Percentiles rank a stretch among this genome's conserved stretches.
Evolutionary conservation across 257 asterid species (phyloP).

Genomic region (Nicotiana paniculata): DNA sequence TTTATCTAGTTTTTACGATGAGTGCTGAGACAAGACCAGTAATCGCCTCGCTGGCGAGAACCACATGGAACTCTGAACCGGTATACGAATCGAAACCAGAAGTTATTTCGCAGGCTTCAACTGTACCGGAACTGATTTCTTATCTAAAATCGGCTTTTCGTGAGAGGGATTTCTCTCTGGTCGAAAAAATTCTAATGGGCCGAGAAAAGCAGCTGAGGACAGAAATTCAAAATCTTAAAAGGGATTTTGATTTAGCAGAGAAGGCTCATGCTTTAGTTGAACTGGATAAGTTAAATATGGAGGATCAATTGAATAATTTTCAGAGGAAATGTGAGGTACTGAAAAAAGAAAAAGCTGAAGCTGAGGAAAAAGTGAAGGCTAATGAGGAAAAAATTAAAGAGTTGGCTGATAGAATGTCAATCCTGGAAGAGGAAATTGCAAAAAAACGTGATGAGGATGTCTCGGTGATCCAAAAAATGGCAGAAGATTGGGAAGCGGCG

Average conservation of each 20-base stretch:
- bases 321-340: conserved; percentile 6
- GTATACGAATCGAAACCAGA: background rate
- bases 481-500: background rate
- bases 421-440: background rate
- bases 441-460: background rate
- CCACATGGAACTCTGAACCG: background rate
- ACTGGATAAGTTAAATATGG: conserved; percentile 9
- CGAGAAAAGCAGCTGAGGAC: conserved; percentile 18
- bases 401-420: background rate
- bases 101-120: background rate
- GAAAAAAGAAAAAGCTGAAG: conserved; percentile 8
- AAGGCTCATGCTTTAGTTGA: background rate
- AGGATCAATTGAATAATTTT: conserved; percentile 9
- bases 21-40: background rate
- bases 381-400: background rate
- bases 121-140: conserved; percentile 26
- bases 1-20: background rate
- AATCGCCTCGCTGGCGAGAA: background rate
- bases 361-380: background rate
- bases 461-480: background rate
- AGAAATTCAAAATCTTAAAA: conserved; percentile 21
- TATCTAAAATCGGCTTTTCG: conserved; percentile 15
- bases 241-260: conserved; percentile 15
- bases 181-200: conserved; percentile 15
- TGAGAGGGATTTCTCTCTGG: conserved; percentile 18